Conservation (phyloP, 108 stramenopile species). For the Discostella stelligeroides region DNA sequence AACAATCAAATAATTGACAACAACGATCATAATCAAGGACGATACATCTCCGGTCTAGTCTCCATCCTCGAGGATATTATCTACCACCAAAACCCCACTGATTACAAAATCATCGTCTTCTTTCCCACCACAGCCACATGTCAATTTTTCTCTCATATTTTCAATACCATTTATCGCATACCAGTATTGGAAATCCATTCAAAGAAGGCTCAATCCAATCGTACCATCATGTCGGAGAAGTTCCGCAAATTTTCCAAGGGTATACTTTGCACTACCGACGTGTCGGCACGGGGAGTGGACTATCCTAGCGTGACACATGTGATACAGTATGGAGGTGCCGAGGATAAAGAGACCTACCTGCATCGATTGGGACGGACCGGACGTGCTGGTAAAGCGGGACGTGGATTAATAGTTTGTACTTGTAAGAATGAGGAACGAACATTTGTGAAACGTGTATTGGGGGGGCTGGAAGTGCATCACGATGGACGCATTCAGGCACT, state of each 20-base stretch:
- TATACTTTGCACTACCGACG: conserved; percentile 78
- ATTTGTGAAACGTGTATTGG: conserved; percentile 33
- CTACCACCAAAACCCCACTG: conserved; percentile 77
- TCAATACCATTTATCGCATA: conserved; percentile 58
- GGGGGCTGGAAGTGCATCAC: conserved; percentile 37
- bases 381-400: conserved; percentile 64
- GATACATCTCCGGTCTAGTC: conserved; percentile 45
- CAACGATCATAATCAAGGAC: conserved; percentile 4
- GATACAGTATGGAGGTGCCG: conserved; percentile 73
- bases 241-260: conserved; percentile 59
- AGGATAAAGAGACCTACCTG: conserved; percentile 77
- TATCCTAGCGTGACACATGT: conserved; percentile 81
- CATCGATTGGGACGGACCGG: conserved; percentile 88
- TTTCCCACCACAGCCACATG: conserved; percentile 76
- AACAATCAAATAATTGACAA: conserved; percentile 53
- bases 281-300: conserved; percentile 84
- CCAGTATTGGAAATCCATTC: conserved; percentile 83
- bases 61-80: conserved; percentile 46
- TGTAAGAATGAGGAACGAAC: conserved; percentile 24
- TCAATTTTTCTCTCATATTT: conserved; percentile 71
- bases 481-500: conserved; percentile 40
- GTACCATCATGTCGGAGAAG: conserved; percentile 54
- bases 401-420: conserved; percentile 45
- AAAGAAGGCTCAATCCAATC: conserved; percentile 67
- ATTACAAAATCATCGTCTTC: conserved; percentile 80